Evolutionary conservation across 768 basidiomycete genomes (phyloP), one percentile per base, ranked within the genome.

Genomic region (Postia placenta): DNA sequence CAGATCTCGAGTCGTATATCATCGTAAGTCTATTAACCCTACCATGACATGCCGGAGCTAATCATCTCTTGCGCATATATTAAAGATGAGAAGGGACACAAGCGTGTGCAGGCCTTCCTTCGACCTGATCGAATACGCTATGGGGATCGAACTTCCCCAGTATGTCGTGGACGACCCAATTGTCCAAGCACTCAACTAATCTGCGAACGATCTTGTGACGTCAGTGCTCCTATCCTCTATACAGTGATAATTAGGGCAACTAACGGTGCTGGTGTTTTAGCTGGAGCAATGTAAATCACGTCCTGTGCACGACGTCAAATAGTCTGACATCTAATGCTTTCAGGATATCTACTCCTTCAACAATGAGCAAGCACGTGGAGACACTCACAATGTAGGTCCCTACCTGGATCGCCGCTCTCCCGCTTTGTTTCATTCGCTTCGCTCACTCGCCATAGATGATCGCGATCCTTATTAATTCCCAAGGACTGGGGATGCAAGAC

Each of bases 301-400:
- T 40, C 23, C 11, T 35, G 22, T n/a, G n/a, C 22, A 22, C 47
- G 11, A 27, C n/a, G n/a, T n/a, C n/a, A n/a, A n/a, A n/a, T n/a
- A n/a, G n/a, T n/a, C n/a, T n/a, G n/a, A n/a, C n/a, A n/a, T n/a
- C n/a, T n/a, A n/a, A n/a, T n/a, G n/a, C n/a, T 53, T 52, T 37
- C 55, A 87, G 87, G 87, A 89, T 64, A 78, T 89, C 57, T 88
- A 86, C 65, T 88, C 87, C 22, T 90, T 82, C 70, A 86, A 87
- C 63, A 79, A 83, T 53, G 87, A 90, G 61, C 87, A 88, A 59
- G 76, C 84, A n/a, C 83, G 83, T 57, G 84, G 85, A n/a, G n/a
- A n/a, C 61, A 83, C 79, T 0, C 86, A 88, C 65, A 89, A 90
- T 65, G 54, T 58, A 28, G 2, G 55, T 47, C 11, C 30, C n/a